These are phyloP conservation scores for Crithidia sp. DNA, from an alignment of 208 protist species.

Conservation along the genomic window DNA sequence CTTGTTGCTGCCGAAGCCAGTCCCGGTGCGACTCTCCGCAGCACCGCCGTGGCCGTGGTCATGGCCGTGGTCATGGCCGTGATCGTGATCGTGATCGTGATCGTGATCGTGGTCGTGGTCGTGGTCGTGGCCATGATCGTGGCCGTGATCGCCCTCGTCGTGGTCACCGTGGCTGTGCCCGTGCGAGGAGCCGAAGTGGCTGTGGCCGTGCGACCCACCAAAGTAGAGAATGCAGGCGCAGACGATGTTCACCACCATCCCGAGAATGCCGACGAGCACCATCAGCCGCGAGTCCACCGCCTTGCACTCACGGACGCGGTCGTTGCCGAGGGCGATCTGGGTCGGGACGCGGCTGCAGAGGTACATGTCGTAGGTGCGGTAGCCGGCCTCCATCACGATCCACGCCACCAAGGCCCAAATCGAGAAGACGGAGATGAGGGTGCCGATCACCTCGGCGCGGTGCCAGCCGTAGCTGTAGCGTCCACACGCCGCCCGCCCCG, in stretches of 20 bases:
- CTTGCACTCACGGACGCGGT: slow-evolving; percentile 38
- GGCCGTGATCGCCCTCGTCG: slow-evolving; percentile 32
- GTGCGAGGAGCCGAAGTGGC: slow-evolving; percentile 60
- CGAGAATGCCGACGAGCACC: slow-evolving; percentile 81
- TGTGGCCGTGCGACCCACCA: slow-evolving; percentile 83
- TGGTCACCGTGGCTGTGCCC: slow-evolving; percentile 55
- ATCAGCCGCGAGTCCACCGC: slow-evolving; percentile 74
- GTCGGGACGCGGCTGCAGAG: slow-evolving; percentile 60
- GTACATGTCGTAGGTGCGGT: slow-evolving; percentile 64
- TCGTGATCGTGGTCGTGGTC: slow-evolving; percentile 31
- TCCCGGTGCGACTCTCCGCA: background rate
- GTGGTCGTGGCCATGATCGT: slow-evolving; percentile 45
- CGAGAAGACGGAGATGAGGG: slow-evolving; percentile 87
- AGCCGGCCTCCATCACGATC: slow-evolving; percentile 82
- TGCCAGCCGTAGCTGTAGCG: slow-evolving; percentile 92
- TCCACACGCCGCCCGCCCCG: slow-evolving; percentile 58
- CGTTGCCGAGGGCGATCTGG: slow-evolving; percentile 9
- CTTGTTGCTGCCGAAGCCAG: slow-evolving; percentile 22
- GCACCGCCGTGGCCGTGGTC: slow-evolving; percentile 46
- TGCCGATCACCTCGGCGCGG: slow-evolving; percentile 91
- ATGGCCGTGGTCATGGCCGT: slow-evolving; percentile 50
- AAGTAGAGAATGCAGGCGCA: slow-evolving; percentile 86
- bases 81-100: slow-evolving; percentile 30
- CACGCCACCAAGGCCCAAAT: slow-evolving; percentile 89
- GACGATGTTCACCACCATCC: slow-evolving; percentile 87